Evolutionary conservation across 257 asterid genomes (phyloP).

Genomic region (Nyctanthes arbortristis): DNA sequence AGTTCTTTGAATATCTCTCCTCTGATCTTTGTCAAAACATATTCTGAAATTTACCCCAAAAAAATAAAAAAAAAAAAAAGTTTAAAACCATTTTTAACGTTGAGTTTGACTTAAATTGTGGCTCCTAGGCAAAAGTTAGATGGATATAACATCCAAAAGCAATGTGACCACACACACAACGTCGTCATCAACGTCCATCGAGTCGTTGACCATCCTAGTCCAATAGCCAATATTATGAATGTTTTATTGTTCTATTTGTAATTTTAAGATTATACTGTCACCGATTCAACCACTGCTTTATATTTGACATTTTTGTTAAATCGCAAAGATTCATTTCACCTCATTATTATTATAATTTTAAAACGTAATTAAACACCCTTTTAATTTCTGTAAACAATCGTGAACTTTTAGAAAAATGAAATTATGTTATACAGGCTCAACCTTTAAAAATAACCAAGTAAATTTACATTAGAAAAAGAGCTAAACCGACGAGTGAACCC

Average conservation of each 20-base stretch:
- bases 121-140: constrained; percentile 12
- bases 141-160: constrained; percentile 17
- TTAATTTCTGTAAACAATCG: too few species aligned
- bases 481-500: too few species aligned
- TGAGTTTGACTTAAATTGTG: constrained; percentile 36
- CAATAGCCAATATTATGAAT: neutral
- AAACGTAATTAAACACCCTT: too few species aligned
- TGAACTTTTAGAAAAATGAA: neutral
- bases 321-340: too few species aligned
- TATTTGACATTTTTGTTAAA: too few species aligned
- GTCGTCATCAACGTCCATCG: constrained; percentile 21
- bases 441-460: too few species aligned
- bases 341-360: neutral
- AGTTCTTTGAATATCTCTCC: neutral
- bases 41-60: too few species aligned
- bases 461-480: too few species aligned
- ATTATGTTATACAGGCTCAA: too few species aligned
- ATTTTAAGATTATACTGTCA: too few species aligned
- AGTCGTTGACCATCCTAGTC: constrained; percentile 16
- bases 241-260: neutral
- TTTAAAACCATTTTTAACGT: constrained; percentile 14
- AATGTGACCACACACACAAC: constrained; percentile 31
- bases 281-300: neutral
- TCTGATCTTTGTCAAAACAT: neutral
- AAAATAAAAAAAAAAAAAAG: too few species aligned